Conservation (phyloP, 2,329 filamentous ascomycete genomes). For the Aspergillus amoenus region DNA sequence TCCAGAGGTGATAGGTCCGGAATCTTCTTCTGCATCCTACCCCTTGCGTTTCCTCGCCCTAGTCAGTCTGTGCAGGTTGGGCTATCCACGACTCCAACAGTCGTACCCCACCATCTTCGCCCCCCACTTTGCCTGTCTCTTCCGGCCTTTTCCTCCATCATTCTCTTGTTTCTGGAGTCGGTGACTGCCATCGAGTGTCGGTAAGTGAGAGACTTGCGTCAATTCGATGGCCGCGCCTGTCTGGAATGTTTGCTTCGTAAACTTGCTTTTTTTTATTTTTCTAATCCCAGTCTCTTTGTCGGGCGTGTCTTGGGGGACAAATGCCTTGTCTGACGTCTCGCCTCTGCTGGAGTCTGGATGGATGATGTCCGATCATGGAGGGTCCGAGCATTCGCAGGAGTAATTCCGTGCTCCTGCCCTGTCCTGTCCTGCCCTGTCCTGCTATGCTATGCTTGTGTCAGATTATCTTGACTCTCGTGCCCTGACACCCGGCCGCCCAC, state of each 20-base stretch:
- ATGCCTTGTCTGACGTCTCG: conserved; percentile 1
- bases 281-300: neutral
- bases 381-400: neutral
- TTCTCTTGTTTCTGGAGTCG: neutral
- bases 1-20: conserved; percentile 22
- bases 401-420: neutral
- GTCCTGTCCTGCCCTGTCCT: conserved; percentile 1
- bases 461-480: conserved; percentile 1
- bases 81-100: conserved; percentile 1
- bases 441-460: conserved; percentile 1
- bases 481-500: neutral
- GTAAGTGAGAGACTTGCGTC: neutral
- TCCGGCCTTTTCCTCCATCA: neutral
- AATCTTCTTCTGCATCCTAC: conserved; percentile 21
- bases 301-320: neutral
- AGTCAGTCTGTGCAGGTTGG: conserved; percentile 4
- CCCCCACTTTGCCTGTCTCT: neutral
- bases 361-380: neutral
- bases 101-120: neutral
- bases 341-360: neutral
- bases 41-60: conserved; percentile 21
- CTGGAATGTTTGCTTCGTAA: neutral
- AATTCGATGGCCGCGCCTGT: neutral
- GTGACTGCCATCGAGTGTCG: neutral
- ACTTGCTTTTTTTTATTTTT: neutral